phyloP scores from a whole-genome alignment of 192 early-diverging fungal genomes.

The Glomus cerebriforme region DNA sequence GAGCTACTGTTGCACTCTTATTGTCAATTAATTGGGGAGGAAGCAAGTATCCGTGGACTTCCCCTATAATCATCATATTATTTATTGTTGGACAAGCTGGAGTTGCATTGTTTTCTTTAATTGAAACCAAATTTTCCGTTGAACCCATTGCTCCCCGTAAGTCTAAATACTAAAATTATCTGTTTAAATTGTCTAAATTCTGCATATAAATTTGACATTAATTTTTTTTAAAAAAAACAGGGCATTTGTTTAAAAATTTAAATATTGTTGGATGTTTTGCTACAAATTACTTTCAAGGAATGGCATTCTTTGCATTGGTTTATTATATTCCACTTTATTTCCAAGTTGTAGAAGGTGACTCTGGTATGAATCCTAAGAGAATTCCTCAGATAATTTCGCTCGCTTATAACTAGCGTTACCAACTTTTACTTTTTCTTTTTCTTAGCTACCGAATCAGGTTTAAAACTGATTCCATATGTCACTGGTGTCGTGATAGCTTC shows the following conservation, averaged over 20 bases:
- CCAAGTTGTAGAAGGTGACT: constrained; percentile 74
- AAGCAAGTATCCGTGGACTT: constrained; percentile 64
- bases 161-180: background rate
- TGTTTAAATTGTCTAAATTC: background rate
- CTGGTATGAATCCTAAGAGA: background rate
- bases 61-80: constrained; percentile 55
- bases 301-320: constrained; percentile 60
- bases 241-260: constrained; percentile 63
- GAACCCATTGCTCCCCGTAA: constrained; percentile 71
- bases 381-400: background rate
- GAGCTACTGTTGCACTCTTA: constrained; percentile 58
- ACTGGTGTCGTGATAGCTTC: constrained; percentile 68
- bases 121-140: constrained; percentile 64
- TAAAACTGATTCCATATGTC: constrained; percentile 74
- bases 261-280: constrained; percentile 60
- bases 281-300: constrained; percentile 65
- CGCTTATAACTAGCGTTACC: too few species aligned
- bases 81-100: constrained; percentile 53
- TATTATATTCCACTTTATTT: constrained; percentile 86
- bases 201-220: constrained; percentile 11
- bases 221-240: constrained; percentile 31
- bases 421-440: background rate
- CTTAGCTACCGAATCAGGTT: constrained; percentile 70
- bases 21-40: constrained; percentile 78
- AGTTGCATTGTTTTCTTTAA: constrained; percentile 52